Conservation (phyloP, 2,329 filamentous ascomycete species). For the Pseudocercospora fijiensis region DNA sequence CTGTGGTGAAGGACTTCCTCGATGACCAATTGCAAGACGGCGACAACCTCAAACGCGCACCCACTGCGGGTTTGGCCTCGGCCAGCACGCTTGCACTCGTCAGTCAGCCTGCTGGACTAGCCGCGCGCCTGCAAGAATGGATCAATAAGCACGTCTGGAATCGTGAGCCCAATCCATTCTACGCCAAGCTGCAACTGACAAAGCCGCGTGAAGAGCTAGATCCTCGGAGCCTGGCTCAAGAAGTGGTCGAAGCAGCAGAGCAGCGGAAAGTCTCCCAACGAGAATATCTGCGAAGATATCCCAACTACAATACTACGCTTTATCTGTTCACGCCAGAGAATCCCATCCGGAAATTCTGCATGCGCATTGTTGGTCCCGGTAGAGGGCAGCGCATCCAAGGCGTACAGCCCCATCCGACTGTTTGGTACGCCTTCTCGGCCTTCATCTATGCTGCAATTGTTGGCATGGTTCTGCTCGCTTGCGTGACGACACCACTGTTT, state of each 20-base stretch:
- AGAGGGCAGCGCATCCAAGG: conserved; percentile 85
- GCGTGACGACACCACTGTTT: conserved; percentile 89
- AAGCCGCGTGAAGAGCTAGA: conserved; percentile 75
- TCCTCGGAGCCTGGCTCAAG: conserved; percentile 81
- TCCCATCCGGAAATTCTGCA: conserved; percentile 76
- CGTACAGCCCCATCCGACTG: conserved; percentile 78
- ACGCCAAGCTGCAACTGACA: conserved; percentile 72
- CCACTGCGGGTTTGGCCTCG: conserved; percentile 19
- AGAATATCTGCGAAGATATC: conserved; percentile 83
- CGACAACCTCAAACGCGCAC: conserved; percentile 21
- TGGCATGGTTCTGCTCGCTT: conserved; percentile 95
- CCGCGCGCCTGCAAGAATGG: conserved; percentile 27
- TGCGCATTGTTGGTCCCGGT: conserved; percentile 86
- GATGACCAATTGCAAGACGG: conserved; percentile 62
- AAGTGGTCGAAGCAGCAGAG: conserved; percentile 81
- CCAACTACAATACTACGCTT: conserved; percentile 87
- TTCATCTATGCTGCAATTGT: conserved; percentile 93
- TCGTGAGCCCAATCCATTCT: conserved; percentile 89
- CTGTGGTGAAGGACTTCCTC: conserved; percentile 90
- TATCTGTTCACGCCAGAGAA: conserved; percentile 82
- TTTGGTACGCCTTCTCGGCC: conserved; percentile 92
- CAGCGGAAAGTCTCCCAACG: conserved; percentile 83
- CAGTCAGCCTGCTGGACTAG: conserved; percentile 27
- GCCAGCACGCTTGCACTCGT: conserved; percentile 21
- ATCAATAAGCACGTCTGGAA: conserved; percentile 34